These are phyloP conservation scores for Neonectria coccinea DNA, from an alignment of 2,329 filamentous ascomycete genomes.

Conservation along the genomic window DNA sequence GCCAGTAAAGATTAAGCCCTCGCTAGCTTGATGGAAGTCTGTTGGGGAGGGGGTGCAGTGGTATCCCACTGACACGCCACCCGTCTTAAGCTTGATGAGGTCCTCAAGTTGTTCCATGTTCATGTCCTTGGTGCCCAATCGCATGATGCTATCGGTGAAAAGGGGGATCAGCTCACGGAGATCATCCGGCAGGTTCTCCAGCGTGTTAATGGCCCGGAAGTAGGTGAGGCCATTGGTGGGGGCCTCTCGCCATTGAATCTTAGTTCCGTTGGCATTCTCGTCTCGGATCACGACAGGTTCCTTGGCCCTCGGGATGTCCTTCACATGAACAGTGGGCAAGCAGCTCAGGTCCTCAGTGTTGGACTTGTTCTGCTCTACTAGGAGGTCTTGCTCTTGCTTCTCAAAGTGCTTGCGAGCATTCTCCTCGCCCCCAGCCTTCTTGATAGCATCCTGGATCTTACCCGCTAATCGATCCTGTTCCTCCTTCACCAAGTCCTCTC, in stretches of 20 bases:
- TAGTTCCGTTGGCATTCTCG: conserved; percentile 71
- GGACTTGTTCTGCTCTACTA: conserved; percentile 86
- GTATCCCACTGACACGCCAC: conserved; percentile 87
- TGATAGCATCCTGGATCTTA: conserved; percentile 78
- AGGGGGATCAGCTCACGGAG: conserved; percentile 86
- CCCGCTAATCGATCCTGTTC: conserved; percentile 79
- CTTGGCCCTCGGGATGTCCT: conserved; percentile 85
- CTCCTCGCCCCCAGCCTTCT: conserved; percentile 76
- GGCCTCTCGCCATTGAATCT: conserved; percentile 90
- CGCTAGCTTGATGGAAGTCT: conserved; percentile 76
- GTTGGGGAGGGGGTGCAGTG: conserved; percentile 83
- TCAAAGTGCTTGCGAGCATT: conserved; percentile 79
- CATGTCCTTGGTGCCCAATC: conserved; percentile 87
- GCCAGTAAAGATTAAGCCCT: conserved; percentile 86
- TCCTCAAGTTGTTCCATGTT: conserved; percentile 97
- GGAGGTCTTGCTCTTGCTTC: conserved; percentile 81
- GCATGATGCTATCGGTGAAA: conserved; percentile 93
- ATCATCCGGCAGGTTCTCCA: conserved; percentile 85
- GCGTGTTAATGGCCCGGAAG: conserved; percentile 86
- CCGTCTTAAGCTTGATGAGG: conserved; percentile 94
- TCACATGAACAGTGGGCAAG: conserved; percentile 87
- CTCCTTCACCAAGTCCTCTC: conserved; percentile 78
- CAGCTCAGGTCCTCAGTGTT: conserved; percentile 88
- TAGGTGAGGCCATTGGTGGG: conserved; percentile 97
- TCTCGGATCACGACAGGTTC: conserved; percentile 72